Evolutionary conservation across 768 basidiomycete species (phyloP).

Genomic region (Suillus bovinus): DNA sequence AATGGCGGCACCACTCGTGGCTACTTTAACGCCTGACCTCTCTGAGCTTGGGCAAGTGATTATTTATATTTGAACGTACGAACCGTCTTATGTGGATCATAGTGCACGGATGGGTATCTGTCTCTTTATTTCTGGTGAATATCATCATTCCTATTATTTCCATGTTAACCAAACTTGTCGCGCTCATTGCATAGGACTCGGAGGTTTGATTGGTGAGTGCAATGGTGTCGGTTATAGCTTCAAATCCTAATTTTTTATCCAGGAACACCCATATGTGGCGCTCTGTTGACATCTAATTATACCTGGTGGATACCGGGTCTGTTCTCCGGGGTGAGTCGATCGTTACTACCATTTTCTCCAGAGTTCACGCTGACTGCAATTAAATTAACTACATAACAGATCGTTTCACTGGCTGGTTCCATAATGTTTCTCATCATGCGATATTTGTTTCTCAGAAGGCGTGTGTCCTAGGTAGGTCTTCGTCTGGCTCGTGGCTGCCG

Average conservation of each 20-base stretch:
- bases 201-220: slow-evolving; percentile 21
- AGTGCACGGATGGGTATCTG: slow-evolving; percentile 47
- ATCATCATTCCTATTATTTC: background rate
- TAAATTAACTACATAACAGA: background rate
- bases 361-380: background rate
- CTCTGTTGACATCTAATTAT: slow-evolving; percentile 48
- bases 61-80: background rate
- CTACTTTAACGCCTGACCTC: slow-evolving; percentile 42
- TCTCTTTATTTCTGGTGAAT: slow-evolving; percentile 43
- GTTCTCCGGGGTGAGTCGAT: slow-evolving; percentile 44
- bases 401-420: background rate
- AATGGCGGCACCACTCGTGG: slow-evolving; percentile 45
- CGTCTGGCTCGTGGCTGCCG: background rate
- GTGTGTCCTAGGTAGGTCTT: background rate
- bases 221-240: background rate
- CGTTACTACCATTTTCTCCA: background rate
- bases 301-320: slow-evolving; percentile 59
- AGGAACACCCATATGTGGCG: slow-evolving; percentile 60
- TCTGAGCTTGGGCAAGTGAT: slow-evolving; percentile 49
- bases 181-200: slow-evolving; percentile 19
- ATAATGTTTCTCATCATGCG: background rate
- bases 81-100: background rate
- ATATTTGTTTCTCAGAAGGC: background rate
- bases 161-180: background rate
- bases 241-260: slow-evolving; percentile 21